Percentiles rank a stretch among this genome's conserved stretches.
Conservation (phyloP, 495 filamentous ascomycete species). For the Pseudoneurospora amorphoporcata region DNA sequence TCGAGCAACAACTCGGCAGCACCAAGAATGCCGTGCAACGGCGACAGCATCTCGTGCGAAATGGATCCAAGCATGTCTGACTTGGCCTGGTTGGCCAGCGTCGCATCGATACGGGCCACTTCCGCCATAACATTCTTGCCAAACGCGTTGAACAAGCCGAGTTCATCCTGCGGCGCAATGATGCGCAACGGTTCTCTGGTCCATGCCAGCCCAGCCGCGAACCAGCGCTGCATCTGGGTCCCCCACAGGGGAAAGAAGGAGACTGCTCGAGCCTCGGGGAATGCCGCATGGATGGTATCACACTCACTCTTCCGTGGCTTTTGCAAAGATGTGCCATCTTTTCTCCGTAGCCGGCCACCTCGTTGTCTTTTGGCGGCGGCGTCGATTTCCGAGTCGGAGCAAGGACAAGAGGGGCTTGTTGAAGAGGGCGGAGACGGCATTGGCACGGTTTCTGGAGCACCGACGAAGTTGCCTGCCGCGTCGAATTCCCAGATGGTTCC, state of each 20-base stretch:
- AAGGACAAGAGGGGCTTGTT: background rate
- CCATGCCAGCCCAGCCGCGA: constrained; percentile 57
- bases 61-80: constrained; percentile 62
- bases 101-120: constrained; percentile 40
- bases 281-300: constrained; percentile 11
- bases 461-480: constrained; percentile 19
- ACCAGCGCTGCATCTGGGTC: constrained; percentile 58
- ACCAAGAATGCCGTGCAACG: constrained; percentile 66
- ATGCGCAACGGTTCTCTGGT: constrained; percentile 35
- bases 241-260: constrained; percentile 61
- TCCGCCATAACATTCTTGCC: constrained; percentile 52
- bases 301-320: constrained; percentile 4
- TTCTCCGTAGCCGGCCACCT: background rate
- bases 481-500: constrained; percentile 52
- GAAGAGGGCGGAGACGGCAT: background rate
- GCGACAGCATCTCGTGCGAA: constrained; percentile 69
- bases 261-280: constrained; percentile 45
- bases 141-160: constrained; percentile 41
- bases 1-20: constrained; percentile 60
- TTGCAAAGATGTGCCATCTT: background rate
- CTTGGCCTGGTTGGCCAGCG: constrained; percentile 41
- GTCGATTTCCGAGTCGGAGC: background rate
- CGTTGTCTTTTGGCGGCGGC: background rate
- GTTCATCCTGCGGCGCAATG: constrained; percentile 33
- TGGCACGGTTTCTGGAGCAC: background rate